Evolutionary conservation across 495 filamentous ascomycete species (phyloP).

Genomic region (Mytilinidion resinicola): DNA sequence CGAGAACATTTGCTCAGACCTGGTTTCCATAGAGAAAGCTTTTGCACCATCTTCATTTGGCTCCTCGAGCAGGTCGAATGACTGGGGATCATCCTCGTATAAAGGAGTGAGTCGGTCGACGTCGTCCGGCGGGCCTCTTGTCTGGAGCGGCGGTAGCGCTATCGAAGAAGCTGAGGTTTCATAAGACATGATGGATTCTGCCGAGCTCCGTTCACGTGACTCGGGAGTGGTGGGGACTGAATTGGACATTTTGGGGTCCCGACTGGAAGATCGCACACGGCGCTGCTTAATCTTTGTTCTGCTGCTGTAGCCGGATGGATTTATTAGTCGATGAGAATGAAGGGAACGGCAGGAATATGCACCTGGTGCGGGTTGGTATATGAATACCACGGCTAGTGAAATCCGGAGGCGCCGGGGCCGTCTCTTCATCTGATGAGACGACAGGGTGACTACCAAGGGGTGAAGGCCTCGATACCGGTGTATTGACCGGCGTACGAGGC

Average conservation of each 20-base stretch:
- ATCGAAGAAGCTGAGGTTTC: slow-evolving; percentile 37
- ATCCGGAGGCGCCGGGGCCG: slow-evolving; percentile 22
- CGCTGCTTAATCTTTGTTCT: slow-evolving; percentile 6
- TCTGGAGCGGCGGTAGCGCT: slow-evolving; percentile 36
- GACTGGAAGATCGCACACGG: slow-evolving; percentile 20
- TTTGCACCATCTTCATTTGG: slow-evolving; percentile 19
- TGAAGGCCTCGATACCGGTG: background rate
- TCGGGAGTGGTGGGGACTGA: slow-evolving; percentile 27
- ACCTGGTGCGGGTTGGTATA: slow-evolving; percentile 34
- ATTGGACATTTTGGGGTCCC: background rate
- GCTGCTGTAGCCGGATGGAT: slow-evolving; percentile 14
- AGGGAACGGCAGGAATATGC: background rate
- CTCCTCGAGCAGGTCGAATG: slow-evolving; percentile 48
- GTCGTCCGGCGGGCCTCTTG: slow-evolving; percentile 40
- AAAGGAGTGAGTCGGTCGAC: slow-evolving; percentile 46
- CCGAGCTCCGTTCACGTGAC: slow-evolving; percentile 32
- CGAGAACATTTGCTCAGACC: slow-evolving; percentile 60
- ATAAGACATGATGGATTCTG: slow-evolving; percentile 35
- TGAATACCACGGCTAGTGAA: slow-evolving; percentile 30
- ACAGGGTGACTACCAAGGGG: slow-evolving; percentile 21
- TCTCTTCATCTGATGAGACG: slow-evolving; percentile 24
- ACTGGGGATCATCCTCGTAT: slow-evolving; percentile 46
- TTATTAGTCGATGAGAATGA: background rate
- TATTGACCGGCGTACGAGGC: slow-evolving; percentile 5
- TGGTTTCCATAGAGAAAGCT: slow-evolving; percentile 50